Base-by-base conservation (phyloP, 306 rosid genomes). In the Prunus davidiana region DNA sequence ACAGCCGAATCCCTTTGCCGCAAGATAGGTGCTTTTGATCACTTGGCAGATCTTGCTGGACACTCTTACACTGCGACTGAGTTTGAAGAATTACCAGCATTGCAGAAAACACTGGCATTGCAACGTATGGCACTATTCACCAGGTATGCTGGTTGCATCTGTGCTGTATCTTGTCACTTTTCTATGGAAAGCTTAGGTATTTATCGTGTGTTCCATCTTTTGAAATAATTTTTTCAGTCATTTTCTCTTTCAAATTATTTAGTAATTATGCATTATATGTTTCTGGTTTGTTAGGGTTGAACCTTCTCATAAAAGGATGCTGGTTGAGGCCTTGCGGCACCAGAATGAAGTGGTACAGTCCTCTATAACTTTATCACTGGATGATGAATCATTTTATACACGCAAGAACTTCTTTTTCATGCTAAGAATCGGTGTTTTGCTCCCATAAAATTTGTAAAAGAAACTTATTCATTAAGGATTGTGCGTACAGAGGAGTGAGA, bases 1-100 rank as follows among this genome's bases (percentile, higher is more conserved):
- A 95, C 98, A 55, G 98, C 98, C 1, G 98, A 95, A 93, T 95
- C 98, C 20, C 90, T 95, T 74, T 95, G 95, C 87, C 96, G 81
- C 78, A 92, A 95, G 91, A 95, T 95, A 76, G 98, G 98, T 73
- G 98, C 97, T 70, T 95, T 95, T 85, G 97, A 92, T 69, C 92
- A 89, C 67, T 71, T 85, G 78, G 88, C 64, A 76, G 96, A 95
- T 82, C 90, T 92, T 85, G n/a, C 88, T 47, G 96, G 88, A 51
- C 92, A 80, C 74, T 92, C 98, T 67, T 92, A 78, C 88, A 92
- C 98, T 79, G 98, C 98, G 64, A 83, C 93, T 71, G 98, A 95
- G 89, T 92, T 95, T 77, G 98, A 95, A 83, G 96, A 95, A 77
- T 89, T 95, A 77, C 92, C 98, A 64, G 84, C 98, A 27, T 62